Conservation (phyloP, 2,329 filamentous ascomycete genomes). For the Fusarium tjaetaba region DNA sequence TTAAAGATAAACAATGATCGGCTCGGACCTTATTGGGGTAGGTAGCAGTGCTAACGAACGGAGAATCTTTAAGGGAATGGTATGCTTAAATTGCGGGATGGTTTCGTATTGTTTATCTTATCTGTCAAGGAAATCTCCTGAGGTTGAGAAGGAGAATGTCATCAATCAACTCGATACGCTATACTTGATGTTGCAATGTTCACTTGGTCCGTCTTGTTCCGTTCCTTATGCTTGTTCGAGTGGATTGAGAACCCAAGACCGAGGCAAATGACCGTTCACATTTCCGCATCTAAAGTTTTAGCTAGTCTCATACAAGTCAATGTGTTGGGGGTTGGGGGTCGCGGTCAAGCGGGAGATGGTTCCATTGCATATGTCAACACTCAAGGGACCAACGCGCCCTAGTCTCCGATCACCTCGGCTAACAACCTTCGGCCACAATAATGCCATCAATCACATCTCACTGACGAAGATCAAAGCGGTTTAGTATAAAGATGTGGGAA, state of each 20-base stretch:
- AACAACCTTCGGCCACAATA: fast-evolving
- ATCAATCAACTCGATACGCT: fast-evolving
- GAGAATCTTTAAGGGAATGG: not conserved
- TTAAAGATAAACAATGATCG: slow-evolving; percentile 14
- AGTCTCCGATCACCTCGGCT: not conserved
- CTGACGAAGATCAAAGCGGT: not conserved
- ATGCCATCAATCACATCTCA: not conserved
- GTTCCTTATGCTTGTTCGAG: fast-evolving
- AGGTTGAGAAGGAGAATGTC: fast-evolving
- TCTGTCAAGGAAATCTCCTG: fast-evolving
- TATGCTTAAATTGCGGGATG: not conserved
- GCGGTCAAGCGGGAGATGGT: not conserved
- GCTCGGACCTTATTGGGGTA: not conserved
- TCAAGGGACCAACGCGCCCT: not conserved
- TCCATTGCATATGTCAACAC: not conserved
- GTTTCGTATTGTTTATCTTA: not conserved
- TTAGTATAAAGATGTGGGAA: not conserved
- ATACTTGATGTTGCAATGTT: no score
- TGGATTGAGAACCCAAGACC: fast-evolving
- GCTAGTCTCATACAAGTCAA: not conserved
- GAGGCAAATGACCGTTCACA: fast-evolving
- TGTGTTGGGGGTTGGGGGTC: not conserved
- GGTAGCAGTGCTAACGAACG: not conserved
- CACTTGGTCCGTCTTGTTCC: fast-evolving
- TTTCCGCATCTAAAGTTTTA: not conserved